Percentiles rank a stretch among this genome's conserved stretches.
Evolutionary conservation across 202 grass and related monocot genomes (phyloP).

Genomic region (Alloteropsis angusta): DNA sequence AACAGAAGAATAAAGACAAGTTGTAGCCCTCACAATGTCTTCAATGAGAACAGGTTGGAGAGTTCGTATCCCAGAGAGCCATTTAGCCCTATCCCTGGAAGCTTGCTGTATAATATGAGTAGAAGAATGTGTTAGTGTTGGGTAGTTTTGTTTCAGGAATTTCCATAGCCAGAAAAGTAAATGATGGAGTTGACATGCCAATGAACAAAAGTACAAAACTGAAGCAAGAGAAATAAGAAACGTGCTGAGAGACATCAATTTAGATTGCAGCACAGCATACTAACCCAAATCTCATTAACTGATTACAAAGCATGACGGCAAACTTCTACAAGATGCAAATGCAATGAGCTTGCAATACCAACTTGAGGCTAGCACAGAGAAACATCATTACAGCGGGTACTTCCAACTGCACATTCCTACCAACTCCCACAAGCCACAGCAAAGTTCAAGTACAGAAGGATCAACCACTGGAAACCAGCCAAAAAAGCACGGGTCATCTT

Average conservation of each 20-base stretch:
- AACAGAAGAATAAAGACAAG: slow-evolving; percentile 7
- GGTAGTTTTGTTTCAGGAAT: background rate
- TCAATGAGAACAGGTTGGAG: slow-evolving; percentile 64
- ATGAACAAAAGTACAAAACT: background rate
- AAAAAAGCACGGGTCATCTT: background rate
- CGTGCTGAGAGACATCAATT: background rate
- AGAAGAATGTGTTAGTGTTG: background rate
- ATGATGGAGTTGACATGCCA: background rate
- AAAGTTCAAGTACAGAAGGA: background rate
- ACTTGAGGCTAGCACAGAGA: background rate
- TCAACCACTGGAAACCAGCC: background rate
- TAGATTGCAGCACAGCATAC: background rate
- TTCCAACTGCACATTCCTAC: background rate
- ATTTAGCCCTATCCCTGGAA: slow-evolving; percentile 57
- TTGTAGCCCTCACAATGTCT: slow-evolving; percentile 63
- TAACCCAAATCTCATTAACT: background rate
- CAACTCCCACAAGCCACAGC: slow-evolving; percentile 5
- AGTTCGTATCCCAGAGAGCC: slow-evolving; percentile 84
- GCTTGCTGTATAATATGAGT: slow-evolving; percentile 40
- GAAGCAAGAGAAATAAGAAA: background rate
- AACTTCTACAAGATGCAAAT: background rate
- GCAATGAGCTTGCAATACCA: background rate
- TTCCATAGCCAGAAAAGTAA: background rate
- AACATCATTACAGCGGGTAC: background rate
- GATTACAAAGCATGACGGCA: background rate